Evolutionary conservation across 768 basidiomycete genomes (phyloP).

Genomic region (button mushroom (Agaricus bisporus)): DNA sequence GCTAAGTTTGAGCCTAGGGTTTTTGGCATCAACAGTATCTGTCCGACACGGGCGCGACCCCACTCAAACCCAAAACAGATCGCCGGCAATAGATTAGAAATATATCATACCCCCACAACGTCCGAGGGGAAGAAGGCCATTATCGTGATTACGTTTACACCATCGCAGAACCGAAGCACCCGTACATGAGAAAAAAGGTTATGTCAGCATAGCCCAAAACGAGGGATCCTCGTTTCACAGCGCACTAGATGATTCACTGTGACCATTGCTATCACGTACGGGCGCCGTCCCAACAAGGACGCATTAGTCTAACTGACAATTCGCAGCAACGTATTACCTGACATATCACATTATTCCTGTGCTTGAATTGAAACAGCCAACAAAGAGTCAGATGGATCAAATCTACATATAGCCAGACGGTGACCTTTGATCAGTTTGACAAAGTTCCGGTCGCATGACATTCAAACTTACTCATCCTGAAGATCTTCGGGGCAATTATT

Average conservation of each 20-base stretch:
- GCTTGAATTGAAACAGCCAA: background rate
- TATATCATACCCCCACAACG: background rate
- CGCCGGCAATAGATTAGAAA: background rate
- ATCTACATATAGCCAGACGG: background rate
- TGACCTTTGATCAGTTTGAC: background rate
- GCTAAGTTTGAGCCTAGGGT: too few relatives aligned
- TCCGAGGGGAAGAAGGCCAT: background rate
- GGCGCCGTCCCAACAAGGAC: background rate
- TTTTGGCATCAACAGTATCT: too few relatives aligned
- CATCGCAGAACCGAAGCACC: background rate
- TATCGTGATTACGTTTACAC: background rate
- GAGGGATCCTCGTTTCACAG: background rate
- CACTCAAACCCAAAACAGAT: background rate
- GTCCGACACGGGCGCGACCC: too few relatives aligned
- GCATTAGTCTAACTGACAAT: background rate
- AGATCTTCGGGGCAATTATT: background rate
- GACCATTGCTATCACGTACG: background rate
- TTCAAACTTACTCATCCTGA: background rate
- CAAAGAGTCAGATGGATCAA: background rate
- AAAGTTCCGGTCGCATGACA: background rate
- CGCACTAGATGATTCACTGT: background rate
- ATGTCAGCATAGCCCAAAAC: background rate
- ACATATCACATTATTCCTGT: background rate
- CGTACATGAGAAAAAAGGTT: background rate
- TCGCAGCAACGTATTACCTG: background rate